These are phyloP conservation scores for Verbascum thapsus DNA, from an alignment of 257 asterid genomes.

Conservation along the genomic window DNA sequence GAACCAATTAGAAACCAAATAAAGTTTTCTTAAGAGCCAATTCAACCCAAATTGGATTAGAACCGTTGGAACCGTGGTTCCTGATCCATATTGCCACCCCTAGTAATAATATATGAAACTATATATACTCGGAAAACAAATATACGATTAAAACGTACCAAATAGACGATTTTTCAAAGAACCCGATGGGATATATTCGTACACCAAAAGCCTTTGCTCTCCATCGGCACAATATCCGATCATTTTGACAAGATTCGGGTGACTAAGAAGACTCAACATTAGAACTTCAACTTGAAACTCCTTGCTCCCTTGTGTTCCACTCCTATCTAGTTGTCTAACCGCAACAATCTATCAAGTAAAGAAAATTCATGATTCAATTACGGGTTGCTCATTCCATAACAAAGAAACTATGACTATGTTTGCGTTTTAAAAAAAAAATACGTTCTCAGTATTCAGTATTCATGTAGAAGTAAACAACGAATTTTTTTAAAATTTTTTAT, in stretches of 20 bases:
- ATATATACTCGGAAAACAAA: too few species aligned
- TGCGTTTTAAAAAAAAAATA: too few species aligned
- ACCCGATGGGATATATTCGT: slow-evolving; percentile 50
- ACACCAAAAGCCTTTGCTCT: slow-evolving; percentile 55
- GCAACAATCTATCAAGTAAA: slow-evolving; percentile 58
- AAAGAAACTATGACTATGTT: neutral
- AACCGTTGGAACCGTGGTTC: too few species aligned
- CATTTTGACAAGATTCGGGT: slow-evolving; percentile 64
- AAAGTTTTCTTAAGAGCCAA: too few species aligned
- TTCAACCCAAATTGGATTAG: too few species aligned
- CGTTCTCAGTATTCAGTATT: too few species aligned
- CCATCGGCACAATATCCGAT: slow-evolving; percentile 89
- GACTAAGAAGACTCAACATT: slow-evolving; percentile 63
- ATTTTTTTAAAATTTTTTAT: too few species aligned
- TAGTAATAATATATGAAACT: too few species aligned
- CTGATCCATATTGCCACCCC: too few species aligned
- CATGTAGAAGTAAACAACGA: too few species aligned
- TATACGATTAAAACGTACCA: slow-evolving; percentile 29
- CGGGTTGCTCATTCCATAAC: too few species aligned
- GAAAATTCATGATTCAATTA: neutral
- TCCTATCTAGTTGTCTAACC: slow-evolving; percentile 84
- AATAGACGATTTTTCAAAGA: slow-evolving; percentile 39
- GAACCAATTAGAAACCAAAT: too few species aligned
- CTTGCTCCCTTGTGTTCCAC: slow-evolving; percentile 69
- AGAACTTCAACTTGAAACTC: slow-evolving; percentile 73